Evolutionary conservation across 768 basidiomycete genomes (phyloP).

Genomic region (Lactarius quietus): DNA sequence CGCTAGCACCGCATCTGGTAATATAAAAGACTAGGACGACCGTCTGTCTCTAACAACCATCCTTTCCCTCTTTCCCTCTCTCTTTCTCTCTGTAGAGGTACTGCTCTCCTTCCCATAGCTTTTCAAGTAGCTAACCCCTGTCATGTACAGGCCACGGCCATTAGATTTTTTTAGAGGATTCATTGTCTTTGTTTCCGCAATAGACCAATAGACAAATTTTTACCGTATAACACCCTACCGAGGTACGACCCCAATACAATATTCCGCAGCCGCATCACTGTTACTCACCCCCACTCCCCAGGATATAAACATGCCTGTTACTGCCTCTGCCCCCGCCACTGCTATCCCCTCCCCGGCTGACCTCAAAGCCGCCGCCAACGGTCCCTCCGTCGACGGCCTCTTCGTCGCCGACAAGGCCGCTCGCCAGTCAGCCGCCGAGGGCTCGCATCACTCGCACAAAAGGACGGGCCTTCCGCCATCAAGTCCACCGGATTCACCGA

Average conservation of each 20-base stretch:
- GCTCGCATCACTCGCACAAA: constrained; percentile 73
- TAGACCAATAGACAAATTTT: constrained; percentile 34
- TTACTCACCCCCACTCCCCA: constrained; percentile 27
- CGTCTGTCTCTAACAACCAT: neutral
- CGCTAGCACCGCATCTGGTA: constrained; percentile 8
- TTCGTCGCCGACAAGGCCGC: constrained; percentile 83
- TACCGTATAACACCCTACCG: constrained; percentile 37
- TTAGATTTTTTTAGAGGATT: constrained; percentile 58
- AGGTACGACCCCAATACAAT: constrained; percentile 38
- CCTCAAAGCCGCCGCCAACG: constrained; percentile 53
- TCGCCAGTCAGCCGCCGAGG: constrained; percentile 66
- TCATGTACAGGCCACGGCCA: constrained; percentile 37
- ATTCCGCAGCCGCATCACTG: neutral
- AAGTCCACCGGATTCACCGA: constrained; percentile 64
- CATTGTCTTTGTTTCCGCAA: constrained; percentile 51
- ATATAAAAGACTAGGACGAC: neutral
- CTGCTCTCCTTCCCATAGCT: constrained; percentile 25
- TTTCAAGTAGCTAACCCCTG: neutral
- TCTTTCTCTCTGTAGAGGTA: constrained; percentile 38
- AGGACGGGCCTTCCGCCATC: constrained; percentile 79
- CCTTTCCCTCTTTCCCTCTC: constrained; percentile 37
- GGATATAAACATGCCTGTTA: constrained; percentile 76
- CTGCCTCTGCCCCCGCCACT: constrained; percentile 57
- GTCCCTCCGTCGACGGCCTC: constrained; percentile 59
- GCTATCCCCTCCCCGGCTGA: constrained; percentile 58